A percentile compares a stretch with the other conserved stretches of the same genome.
Evolutionary conservation across 305 asterid genomes (phyloP).

Genomic region (Fraxinus angustifolia): DNA sequence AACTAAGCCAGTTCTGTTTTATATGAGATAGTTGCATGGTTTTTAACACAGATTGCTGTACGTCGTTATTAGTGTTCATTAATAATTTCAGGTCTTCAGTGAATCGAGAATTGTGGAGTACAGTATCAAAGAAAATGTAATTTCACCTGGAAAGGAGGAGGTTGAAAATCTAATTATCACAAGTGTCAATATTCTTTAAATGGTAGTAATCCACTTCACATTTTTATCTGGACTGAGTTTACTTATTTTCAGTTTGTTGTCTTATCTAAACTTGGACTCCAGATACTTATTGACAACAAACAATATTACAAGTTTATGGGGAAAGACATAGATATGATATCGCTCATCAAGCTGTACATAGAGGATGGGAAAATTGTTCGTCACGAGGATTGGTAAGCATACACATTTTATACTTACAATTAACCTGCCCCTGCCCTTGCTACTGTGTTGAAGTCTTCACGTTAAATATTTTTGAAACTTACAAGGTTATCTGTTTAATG

Average conservation of each 20-base stretch:
- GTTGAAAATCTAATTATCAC: conserved; percentile 23
- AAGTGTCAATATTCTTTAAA: not conserved
- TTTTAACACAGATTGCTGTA: not conserved
- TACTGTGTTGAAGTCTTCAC: not conserved
- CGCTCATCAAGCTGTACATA: conserved; percentile 67
- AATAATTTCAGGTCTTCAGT: conserved; percentile 52
- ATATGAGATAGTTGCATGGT: not conserved
- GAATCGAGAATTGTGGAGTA: conserved; percentile 79
- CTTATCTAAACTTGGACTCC: conserved; percentile 12
- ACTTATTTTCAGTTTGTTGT: not conserved
- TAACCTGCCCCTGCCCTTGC: not conserved
- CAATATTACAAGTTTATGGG: conserved; percentile 79
- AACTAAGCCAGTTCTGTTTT: not conserved
- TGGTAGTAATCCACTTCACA: not conserved
- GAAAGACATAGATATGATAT: conserved; percentile 61
- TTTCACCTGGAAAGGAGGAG: conserved; percentile 70
- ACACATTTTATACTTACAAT: not conserved
- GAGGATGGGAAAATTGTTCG: conserved; percentile 72
- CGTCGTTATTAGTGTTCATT: not conserved
- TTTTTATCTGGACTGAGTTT: not conserved
- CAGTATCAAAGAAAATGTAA: conserved; percentile 41
- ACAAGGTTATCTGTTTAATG: not conserved
- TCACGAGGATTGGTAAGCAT: conserved; percentile 72
- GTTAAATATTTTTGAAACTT: not conserved
- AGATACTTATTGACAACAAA: conserved; percentile 76